A percentile compares a stretch with the other conserved stretches of the same genome.
Evolutionary conservation across 441 rosid genomes (phyloP).

Genomic region (Manihot esculenta): DNA sequence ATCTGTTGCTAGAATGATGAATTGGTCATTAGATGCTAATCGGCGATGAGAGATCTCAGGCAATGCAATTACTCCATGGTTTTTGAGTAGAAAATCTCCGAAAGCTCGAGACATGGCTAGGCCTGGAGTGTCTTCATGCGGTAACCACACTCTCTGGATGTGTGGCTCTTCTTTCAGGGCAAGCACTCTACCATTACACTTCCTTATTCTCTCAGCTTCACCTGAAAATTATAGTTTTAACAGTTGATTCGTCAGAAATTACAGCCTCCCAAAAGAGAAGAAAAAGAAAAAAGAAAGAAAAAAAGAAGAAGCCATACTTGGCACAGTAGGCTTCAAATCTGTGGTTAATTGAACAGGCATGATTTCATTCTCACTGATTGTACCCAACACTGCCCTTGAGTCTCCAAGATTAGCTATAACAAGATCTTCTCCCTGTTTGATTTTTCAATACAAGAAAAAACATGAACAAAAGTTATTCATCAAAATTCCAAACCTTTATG

Average conservation of each 20-base stretch:
- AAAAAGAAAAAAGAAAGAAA: too few relatives aligned
- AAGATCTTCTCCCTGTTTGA: slow-evolving; percentile 59
- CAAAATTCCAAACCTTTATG: not conserved
- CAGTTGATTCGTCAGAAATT: slow-evolving; percentile 11
- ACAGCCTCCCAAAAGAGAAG: too few relatives aligned
- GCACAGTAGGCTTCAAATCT: slow-evolving; percentile 75
- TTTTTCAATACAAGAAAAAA: not conserved
- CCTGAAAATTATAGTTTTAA: slow-evolving; percentile 38
- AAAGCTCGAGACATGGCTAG: slow-evolving; percentile 89
- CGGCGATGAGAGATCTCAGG: slow-evolving; percentile 63
- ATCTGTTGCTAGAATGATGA: slow-evolving; percentile 72
- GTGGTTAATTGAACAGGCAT: slow-evolving; percentile 59
- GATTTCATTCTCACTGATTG: slow-evolving; percentile 35
- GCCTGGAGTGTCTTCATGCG: slow-evolving; percentile 68
- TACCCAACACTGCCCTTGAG: slow-evolving; percentile 76
- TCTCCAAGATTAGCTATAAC: slow-evolving; percentile 87
- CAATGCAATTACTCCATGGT: slow-evolving; percentile 63
- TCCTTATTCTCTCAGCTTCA: slow-evolving; percentile 76
- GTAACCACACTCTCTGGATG: slow-evolving; percentile 79
- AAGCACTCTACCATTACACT: slow-evolving; percentile 64
- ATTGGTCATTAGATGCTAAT: slow-evolving; percentile 48
- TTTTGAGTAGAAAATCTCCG: slow-evolving; percentile 68
- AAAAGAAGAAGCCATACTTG: slow-evolving; percentile 41
- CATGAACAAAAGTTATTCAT: not conserved
- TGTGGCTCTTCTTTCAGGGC: slow-evolving; percentile 73